Conservation (phyloP, 2,329 filamentous ascomycete genomes). For the Xylariaceae sp. region DNA sequence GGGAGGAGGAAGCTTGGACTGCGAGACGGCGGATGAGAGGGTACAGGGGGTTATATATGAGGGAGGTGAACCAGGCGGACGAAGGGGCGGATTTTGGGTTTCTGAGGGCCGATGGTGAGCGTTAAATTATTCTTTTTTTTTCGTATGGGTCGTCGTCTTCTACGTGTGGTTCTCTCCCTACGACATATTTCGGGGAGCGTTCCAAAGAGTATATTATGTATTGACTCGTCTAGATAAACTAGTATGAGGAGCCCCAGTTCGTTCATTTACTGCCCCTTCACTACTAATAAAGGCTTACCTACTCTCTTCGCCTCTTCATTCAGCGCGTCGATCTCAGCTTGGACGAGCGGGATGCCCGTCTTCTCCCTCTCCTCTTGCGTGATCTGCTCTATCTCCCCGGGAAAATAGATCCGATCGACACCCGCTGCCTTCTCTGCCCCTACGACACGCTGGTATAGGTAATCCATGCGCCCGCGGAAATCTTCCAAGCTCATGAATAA, state of each 20-base stretch:
- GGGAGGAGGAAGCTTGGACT: slow-evolving; percentile 53
- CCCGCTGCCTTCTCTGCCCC: slow-evolving; percentile 49
- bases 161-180: neutral
- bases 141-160: no score
- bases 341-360: slow-evolving; percentile 54
- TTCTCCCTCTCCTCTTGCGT: slow-evolving; percentile 45
- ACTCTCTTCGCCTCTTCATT: slow-evolving; percentile 48
- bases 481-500: slow-evolving; percentile 66
- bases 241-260: neutral
- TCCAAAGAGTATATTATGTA: neutral
- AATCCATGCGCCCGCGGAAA: slow-evolving; percentile 57
- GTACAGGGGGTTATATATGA: slow-evolving; percentile 55
- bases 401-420: slow-evolving; percentile 55
- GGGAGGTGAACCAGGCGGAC: slow-evolving; percentile 55
- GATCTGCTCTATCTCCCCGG: slow-evolving; percentile 57
- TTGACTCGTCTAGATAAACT: neutral
- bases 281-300: slow-evolving; percentile 30
- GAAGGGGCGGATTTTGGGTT: slow-evolving; percentile 58
- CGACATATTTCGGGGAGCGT: neutral
- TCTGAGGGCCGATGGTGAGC: slow-evolving; percentile 41
- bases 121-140: no score
- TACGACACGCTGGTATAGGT: slow-evolving; percentile 49
- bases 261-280: slow-evolving; percentile 19
- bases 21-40: slow-evolving; percentile 42
- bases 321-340: slow-evolving; percentile 50